Conservation (phyloP, 768 basidiomycete genomes). For the Mycena maculata region DNA sequence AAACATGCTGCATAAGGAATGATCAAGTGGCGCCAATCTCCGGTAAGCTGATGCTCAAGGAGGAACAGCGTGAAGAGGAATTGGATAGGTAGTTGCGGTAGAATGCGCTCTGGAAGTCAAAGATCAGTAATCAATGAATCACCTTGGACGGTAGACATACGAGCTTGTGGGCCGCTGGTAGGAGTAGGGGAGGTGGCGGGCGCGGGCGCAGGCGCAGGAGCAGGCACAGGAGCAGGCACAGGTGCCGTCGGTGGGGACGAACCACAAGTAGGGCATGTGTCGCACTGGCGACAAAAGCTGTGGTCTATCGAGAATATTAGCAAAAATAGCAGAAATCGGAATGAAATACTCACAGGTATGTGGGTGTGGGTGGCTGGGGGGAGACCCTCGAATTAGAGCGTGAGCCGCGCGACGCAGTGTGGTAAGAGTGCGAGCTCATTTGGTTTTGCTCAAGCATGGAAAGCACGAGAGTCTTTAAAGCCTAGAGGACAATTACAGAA, state of each 20-base stretch:
- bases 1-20: background rate
- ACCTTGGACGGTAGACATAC: background rate
- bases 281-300: constrained; percentile 10
- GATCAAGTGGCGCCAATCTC: constrained; percentile 16
- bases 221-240: background rate
- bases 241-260: background rate
- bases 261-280: constrained; percentile 21
- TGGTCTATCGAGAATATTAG: constrained; percentile 12
- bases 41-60: constrained; percentile 3
- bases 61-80: constrained; percentile 17
- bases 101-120: constrained; percentile 2
- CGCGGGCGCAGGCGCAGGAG: background rate
- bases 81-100: background rate
- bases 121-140: background rate
- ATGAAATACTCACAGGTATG: constrained; percentile 12
- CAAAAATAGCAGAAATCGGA: background rate
- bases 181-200: background rate
- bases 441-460: background rate
- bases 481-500: constrained; percentile 14
- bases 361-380: constrained; percentile 5
- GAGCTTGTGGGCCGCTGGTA: background rate
- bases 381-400: background rate
- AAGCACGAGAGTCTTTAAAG: constrained; percentile 2
- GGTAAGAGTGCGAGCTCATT: constrained; percentile 23
- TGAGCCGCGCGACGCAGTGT: constrained; percentile 22